These are phyloP conservation scores for Madurella mycetomatis DNA, from an alignment of 2,329 filamentous ascomycete species.

Conservation along the genomic window DNA sequence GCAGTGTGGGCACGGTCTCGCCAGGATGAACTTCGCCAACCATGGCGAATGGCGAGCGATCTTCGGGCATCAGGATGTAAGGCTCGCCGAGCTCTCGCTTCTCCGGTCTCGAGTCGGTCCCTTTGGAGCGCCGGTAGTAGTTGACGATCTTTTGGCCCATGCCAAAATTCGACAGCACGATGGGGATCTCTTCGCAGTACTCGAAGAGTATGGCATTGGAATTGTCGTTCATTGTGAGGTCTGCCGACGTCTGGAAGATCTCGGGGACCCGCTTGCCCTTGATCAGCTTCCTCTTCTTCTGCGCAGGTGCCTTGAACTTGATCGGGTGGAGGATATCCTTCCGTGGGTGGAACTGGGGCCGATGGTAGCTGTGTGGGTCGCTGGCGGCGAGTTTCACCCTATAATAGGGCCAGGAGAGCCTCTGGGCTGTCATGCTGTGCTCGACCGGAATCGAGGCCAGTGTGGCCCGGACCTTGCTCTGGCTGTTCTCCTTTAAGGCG, in stretches of 20 bases:
- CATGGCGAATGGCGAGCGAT: slow-evolving; percentile 91
- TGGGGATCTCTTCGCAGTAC: slow-evolving; percentile 91
- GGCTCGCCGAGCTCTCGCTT: slow-evolving; percentile 86
- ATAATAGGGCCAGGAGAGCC: slow-evolving; percentile 94
- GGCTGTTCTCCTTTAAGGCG: slow-evolving; percentile 91
- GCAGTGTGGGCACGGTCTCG: slow-evolving; percentile 82
- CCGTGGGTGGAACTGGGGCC: slow-evolving; percentile 71
- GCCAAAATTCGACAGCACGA: slow-evolving; percentile 89
- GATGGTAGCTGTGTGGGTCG: slow-evolving; percentile 72
- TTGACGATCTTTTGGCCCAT: slow-evolving; percentile 97
- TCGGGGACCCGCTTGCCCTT: slow-evolving; percentile 75
- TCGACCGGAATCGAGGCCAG: slow-evolving; percentile 90
- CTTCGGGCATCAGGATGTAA: slow-evolving; percentile 81
- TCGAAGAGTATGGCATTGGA: slow-evolving; percentile 84
- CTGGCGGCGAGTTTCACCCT: slow-evolving; percentile 73
- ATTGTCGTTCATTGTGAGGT: slow-evolving; percentile 84
- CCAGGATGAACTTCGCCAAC: slow-evolving; percentile 92
- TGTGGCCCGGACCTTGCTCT: slow-evolving; percentile 90
- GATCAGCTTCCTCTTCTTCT: slow-evolving; percentile 75
- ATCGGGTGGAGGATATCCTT: slow-evolving; percentile 63
- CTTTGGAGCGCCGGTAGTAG: slow-evolving; percentile 80
- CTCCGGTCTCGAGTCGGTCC: slow-evolving; percentile 68
- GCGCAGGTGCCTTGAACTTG: slow-evolving; percentile 63
- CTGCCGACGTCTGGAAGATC: slow-evolving; percentile 73
- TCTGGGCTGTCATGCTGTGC: slow-evolving; percentile 86